Conservation (phyloP, 208 protist genomes). For the Acanthamoeba healyi region DNA sequence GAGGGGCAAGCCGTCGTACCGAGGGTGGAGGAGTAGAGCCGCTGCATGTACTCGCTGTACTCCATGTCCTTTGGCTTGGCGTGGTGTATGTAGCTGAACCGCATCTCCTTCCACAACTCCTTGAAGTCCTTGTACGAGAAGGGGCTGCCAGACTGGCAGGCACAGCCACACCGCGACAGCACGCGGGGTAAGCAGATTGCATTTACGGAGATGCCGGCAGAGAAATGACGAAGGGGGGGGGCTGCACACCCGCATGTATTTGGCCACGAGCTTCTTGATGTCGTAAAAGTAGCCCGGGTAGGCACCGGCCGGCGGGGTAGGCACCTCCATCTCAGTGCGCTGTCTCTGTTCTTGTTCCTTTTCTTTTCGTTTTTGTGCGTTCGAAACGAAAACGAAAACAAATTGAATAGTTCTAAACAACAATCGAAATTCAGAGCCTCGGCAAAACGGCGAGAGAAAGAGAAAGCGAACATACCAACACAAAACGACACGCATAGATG, state of each 20-base stretch:
- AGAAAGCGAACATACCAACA: too few relatives aligned
- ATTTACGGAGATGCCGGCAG: too few relatives aligned
- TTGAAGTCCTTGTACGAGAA: neutral
- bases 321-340: neutral
- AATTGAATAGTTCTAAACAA: too few relatives aligned
- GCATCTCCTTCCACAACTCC: neutral
- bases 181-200: too few relatives aligned
- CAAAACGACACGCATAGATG: too few relatives aligned
- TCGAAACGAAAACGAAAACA: too few relatives aligned
- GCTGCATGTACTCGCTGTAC: neutral
- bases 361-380: too few relatives aligned
- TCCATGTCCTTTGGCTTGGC: neutral
- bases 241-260: neutral
- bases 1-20: too few relatives aligned
- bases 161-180: too few relatives aligned
- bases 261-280: neutral
- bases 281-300: constrained; percentile 11
- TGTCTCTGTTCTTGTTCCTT: too few relatives aligned
- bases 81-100: constrained; percentile 8
- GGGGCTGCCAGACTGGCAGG: neutral
- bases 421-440: too few relatives aligned
- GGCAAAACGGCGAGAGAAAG: too few relatives aligned
- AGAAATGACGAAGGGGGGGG: neutral
- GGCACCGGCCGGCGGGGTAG: neutral
- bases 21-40: neutral